Base-by-base conservation (phyloP, 169 alveolate species). In the Eimeria sp. region DNA sequence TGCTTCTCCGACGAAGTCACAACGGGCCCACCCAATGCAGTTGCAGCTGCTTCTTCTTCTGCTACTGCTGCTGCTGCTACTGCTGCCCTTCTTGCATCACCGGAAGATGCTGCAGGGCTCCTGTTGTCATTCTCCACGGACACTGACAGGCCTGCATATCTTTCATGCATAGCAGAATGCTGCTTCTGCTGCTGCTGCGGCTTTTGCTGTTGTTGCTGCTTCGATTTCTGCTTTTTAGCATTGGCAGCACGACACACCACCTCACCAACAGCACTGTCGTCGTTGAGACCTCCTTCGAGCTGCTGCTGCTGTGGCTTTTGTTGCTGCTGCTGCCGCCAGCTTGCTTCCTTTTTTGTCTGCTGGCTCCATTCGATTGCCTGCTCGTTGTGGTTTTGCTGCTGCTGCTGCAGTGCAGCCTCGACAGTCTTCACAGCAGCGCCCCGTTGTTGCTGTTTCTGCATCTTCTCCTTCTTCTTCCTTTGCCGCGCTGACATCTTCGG, bases 141-240 rank as follows among this genome's bases (percentile, higher is more conserved):
- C 40, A 25, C 30, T 13, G 18, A 18, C 40, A 25, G 43, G 63
- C 65, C 49, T 4, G 40, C 58, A 45, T 9, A 10, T 14, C 45
- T 4, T 6, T 3, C 43, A 25, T 13, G 67, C 1, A 49, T 61
- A 45, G 67, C 30, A 61, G 67, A 78, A 45, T 6, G 27, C 4
- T 30, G 78, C 78, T 67, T 11, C 45, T 30, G 78, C 14, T 30
- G 78, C 25, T 67, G 78, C 89, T 47, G 89, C 89, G 40, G 89
- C 70, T 78, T 61, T 27, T 78, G 89, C 58, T 34, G n/a, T 27
- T 14, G 27, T 47, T 18, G 61, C 47, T 73, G 30, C 47, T 27
- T 47, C 20, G 40, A 47, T 30, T 18, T 72, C 13, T 72, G 40
- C 40, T 34, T 34, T 34, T 34, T 34, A 34, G 40, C 40, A 34